Evolutionary conservation across 805 yeast species (phyloP), one percentile per base, ranked within the genome.

Genomic region (Pichia heedii): DNA sequence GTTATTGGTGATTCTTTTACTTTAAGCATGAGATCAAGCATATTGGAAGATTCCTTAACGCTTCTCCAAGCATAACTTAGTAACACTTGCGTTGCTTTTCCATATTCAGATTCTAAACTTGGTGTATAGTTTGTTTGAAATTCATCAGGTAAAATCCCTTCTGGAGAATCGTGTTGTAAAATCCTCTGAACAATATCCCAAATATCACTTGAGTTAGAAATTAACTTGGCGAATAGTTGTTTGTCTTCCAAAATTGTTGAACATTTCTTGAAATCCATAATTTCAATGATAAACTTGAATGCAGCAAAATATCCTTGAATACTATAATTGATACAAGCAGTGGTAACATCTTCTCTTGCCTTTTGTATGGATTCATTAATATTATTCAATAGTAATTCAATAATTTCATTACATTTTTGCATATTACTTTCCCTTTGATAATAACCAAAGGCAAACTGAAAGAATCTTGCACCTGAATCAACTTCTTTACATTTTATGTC

Each of bases 1-100:
- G 53, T 45, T 2, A 73, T 50, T 0, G 69, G 59, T 5, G 38
- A 45, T 10, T 33, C 39, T 26, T 33, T 37, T 3, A 16, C 15
- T 33, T 20, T 44, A 5, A 84, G 54, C 0, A 84, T 41, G 1
- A 61, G 57, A 10, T 71, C 70, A 19, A 86, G 46, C 29, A 87
- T 58, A 2, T 63, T 54, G 0, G 87, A 74, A 0, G 89, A 76
- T 52, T 88, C 96, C 53, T 85, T 85, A 7, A 86, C 67, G 0
- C 89, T 75, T 62, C 93, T 77, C 90, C 96, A 89, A 2, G 87
- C 75, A 54, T 77, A 85, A 51, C 83, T 81, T 12, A 76, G 63
- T 10, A 80, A 66, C 9, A 72, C 53, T 52, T 74, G 80, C 10
- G 68, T 61, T 7, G 61, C 64, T 20, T 58, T 61, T 9, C 69